These are phyloP conservation scores for Starmerella bacillaris DNA, from an alignment of 805 yeast genomes.

Conservation along the genomic window DNA sequence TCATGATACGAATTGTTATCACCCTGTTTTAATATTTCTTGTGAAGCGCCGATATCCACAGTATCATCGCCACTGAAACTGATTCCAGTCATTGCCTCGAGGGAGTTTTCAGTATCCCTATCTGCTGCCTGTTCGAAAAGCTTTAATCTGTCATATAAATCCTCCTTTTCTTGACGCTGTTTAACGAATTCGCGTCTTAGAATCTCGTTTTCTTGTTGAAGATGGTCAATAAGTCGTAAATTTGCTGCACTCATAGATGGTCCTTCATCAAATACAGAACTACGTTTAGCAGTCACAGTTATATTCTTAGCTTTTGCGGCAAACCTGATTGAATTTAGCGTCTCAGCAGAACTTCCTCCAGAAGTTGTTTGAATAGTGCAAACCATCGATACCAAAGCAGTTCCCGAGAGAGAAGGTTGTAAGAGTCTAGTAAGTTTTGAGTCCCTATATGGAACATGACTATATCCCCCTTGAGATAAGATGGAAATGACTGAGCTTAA, in stretches of 20 bases:
- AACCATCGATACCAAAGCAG: constrained; percentile 62
- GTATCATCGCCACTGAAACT: constrained; percentile 1
- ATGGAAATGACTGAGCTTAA: constrained; percentile 83
- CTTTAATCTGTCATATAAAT: constrained; percentile 16
- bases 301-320: constrained; percentile 88
- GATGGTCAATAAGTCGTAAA: constrained; percentile 38
- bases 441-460: constrained; percentile 83
- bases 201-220: constrained; percentile 33
- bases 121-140: constrained; percentile 9
- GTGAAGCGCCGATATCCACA: no score
- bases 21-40: background rate
- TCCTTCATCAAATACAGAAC: constrained; percentile 19
- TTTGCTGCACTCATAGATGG: constrained; percentile 25
- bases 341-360: constrained; percentile 41
- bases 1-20: constrained; percentile 1
- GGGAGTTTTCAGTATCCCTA: constrained; percentile 13
- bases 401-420: constrained; percentile 84
- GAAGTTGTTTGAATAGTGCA: constrained; percentile 64
- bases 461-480: constrained; percentile 33
- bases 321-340: constrained; percentile 71
- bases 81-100: constrained; percentile 14
- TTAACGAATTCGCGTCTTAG: constrained; percentile 15
- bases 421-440: constrained; percentile 75
- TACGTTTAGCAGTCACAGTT: constrained; percentile 42
- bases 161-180: constrained; percentile 11